Evolutionary conservation across 306 rosid species (phyloP).

Genomic region (Spatholobus suberectus): DNA sequence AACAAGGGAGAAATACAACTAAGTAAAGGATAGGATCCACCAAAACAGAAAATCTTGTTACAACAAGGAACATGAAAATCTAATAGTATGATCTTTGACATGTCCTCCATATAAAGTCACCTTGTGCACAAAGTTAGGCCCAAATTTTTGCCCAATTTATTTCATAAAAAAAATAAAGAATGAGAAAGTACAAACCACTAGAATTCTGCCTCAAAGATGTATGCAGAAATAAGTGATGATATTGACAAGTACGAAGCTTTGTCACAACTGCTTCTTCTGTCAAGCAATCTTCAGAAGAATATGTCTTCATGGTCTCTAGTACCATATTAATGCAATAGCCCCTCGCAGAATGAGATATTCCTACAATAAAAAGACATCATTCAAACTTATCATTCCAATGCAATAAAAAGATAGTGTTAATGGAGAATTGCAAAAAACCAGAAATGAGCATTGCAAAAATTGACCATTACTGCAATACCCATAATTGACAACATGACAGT

Average conservation of each 20-base stretch:
- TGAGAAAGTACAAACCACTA: conserved; percentile 62
- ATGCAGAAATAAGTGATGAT: conserved; percentile 87
- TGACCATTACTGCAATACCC: neutral
- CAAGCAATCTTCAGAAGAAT: conserved; percentile 83
- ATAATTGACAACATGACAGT: neutral
- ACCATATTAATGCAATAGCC: conserved; percentile 86
- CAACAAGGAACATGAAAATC: conserved; percentile 2
- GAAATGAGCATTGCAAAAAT: neutral
- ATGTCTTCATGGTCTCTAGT: conserved; percentile 94
- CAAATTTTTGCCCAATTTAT: neutral
- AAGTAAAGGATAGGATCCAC: neutral
- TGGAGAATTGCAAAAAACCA: neutral
- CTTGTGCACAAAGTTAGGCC: neutral
- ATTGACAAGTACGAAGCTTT: conserved; percentile 91
- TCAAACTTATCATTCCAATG: conserved; percentile 13
- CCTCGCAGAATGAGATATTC: conserved; percentile 91
- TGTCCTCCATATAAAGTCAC: neutral
- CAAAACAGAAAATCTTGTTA: neutral
- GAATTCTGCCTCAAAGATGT: conserved; percentile 74
- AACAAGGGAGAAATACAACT: neutral
- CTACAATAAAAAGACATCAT: conserved; percentile 50
- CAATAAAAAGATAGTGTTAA: conserved; percentile 5
- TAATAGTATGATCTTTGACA: neutral
- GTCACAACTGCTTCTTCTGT: conserved; percentile 94
- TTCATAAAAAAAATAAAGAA: neutral